Base-by-base conservation (phyloP, 164 flowering plant genomes). In the Vitis rupestris region DNA sequence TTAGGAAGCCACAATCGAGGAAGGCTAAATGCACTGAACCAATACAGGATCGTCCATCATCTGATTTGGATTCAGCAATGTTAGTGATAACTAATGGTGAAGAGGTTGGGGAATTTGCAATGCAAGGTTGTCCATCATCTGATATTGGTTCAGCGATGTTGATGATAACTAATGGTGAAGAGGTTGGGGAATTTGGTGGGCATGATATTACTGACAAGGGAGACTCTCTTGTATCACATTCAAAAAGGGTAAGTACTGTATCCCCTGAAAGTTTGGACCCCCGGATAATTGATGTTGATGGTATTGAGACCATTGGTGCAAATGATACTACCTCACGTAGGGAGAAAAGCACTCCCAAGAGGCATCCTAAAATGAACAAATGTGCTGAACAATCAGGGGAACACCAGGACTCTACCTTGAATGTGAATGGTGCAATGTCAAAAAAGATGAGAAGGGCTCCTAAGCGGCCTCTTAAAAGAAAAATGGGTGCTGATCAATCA, bases 91-190 rank as follows among this genome's bases (percentile, higher is more conserved):
- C 67, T 23, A 53, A 52, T 37, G 44, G 44, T 37, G 44, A 37
- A 37, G 44, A 37, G 44, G 44, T 37, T 37, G 4, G 44, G 44
- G 44, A 37, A 37, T 37, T 37, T 11, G 12, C 17, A 50, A 1
- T 44, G 49, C 69, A 57, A 58, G 57, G 49, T 17, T 37, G n/a
- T 29, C 9, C 44, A 44, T n/a, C 27, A 23, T 8, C 29, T 29
- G 3, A 27, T 59, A 8, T 27, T 7, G 30, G 66, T 16, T 62
- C 62, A 27, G 10, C 51, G 14, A 17, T 14, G 23, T 10, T 44
- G 10, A 61, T 56, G 49, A 66, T 53, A 50, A 66, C 67, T 31
- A 53, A 52, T 65, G 49, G 47, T 16, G 56, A 37, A 27, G 74
- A 13, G 52, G 64, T 59, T 58, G 74, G 59, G 8, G 48, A 59